phyloP scores from a whole-genome alignment of 345 rosid species.

The Lumnitzera racemosa region DNA sequence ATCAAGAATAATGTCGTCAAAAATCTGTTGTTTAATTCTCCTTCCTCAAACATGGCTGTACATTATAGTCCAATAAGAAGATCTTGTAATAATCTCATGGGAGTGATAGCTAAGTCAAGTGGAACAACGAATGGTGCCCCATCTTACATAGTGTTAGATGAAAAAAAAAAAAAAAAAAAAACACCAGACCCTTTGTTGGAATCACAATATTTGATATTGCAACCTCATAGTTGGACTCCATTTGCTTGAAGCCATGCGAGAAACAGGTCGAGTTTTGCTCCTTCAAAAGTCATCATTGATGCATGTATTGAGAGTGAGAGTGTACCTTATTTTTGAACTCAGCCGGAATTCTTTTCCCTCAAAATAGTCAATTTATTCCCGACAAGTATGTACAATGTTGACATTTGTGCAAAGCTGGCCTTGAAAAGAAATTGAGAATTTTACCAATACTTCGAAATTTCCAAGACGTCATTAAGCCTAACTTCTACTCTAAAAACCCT shows the following conservation, averaged over 20 bases:
- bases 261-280: slow-evolving; percentile 45
- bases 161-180: slow-evolving; percentile 10
- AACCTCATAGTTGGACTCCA: slow-evolving; percentile 62
- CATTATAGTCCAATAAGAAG: slow-evolving; percentile 82
- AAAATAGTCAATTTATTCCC: no score
- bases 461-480: no score
- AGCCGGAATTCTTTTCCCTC: no score
- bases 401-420: no score
- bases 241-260: slow-evolving; percentile 72
- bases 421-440: no score
- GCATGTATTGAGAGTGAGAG: background rate
- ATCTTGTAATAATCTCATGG: slow-evolving; percentile 94
- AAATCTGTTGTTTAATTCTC: slow-evolving; percentile 81
- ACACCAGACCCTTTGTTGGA: slow-evolving; percentile 71
- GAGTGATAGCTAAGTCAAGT: slow-evolving; percentile 78
- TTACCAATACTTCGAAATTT: no score
- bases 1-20: slow-evolving; percentile 68
- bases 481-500: no score
- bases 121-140: slow-evolving; percentile 76
- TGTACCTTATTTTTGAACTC: no score
- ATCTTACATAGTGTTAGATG: slow-evolving; percentile 30
- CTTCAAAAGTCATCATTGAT: slow-evolving; percentile 33
- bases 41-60: slow-evolving; percentile 73
- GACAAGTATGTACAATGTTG: no score
- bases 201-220: slow-evolving; percentile 49